Percentiles rank a stretch among this genome's conserved stretches.
Evolutionary conservation across 352 stramenopile species (phyloP).

Genomic region (Phytopythium cucurbitacearum): DNA sequence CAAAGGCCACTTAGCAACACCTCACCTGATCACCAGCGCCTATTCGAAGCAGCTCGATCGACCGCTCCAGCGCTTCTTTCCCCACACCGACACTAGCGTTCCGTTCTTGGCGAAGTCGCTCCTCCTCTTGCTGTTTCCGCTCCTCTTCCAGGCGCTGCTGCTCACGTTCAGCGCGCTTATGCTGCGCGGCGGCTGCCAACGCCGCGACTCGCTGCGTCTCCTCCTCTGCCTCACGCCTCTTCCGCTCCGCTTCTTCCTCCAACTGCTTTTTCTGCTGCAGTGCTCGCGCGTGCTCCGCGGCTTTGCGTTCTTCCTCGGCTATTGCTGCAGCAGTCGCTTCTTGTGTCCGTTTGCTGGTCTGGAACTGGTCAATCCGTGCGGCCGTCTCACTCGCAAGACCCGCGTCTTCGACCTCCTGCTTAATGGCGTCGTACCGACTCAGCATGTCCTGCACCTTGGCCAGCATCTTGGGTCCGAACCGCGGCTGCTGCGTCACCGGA

Average conservation of each 20-base stretch:
- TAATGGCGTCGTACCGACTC: constrained; percentile 38
- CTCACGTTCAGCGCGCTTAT: constrained; percentile 45
- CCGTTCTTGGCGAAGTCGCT: constrained; percentile 20
- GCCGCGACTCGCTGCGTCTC: constrained; percentile 28
- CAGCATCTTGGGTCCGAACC: constrained; percentile 78
- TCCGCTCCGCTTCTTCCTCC: constrained; percentile 13
- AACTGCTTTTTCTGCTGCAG: constrained; percentile 13
- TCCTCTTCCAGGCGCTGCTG: constrained; percentile 30
- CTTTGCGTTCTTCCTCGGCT: constrained; percentile 6
- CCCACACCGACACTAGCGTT: constrained; percentile 35
- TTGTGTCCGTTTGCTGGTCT: constrained; percentile 1
- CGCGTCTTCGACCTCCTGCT: constrained; percentile 20
- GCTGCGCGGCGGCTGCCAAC: constrained; percentile 49
- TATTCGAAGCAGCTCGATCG: constrained; percentile 37
- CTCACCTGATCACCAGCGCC: constrained; percentile 31
- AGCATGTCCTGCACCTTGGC: constrained; percentile 56
- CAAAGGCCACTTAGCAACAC: not conserved
- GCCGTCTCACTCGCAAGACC: constrained; percentile 18
- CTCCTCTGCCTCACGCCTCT: constrained; percentile 8
- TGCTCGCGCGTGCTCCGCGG: constrained; percentile 11
- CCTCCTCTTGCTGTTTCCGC: constrained; percentile 20
- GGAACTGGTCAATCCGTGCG: constrained; percentile 11
- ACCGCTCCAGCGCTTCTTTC: constrained; percentile 31
- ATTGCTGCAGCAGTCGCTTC: not conserved
- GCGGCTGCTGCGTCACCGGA: constrained; percentile 61